Conservation (phyloP, 2,329 filamentous ascomycete genomes). For the Fusarium sp. region DNA sequence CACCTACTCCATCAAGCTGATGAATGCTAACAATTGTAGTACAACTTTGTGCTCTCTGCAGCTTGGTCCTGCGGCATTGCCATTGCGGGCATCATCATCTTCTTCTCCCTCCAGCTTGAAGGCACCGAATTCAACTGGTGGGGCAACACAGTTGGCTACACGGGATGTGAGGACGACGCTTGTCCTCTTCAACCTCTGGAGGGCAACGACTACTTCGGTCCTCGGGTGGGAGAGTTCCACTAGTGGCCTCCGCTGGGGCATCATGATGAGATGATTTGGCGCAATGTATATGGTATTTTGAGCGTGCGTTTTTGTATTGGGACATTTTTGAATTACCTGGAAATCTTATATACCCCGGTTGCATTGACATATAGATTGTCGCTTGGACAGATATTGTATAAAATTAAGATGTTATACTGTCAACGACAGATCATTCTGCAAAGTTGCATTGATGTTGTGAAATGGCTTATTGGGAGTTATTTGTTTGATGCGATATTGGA, state of each 20-base stretch:
- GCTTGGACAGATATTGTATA: slow-evolving; percentile 37
- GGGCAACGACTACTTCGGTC: slow-evolving; percentile 57
- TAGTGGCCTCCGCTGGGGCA: slow-evolving; percentile 11
- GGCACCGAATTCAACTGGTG: slow-evolving; percentile 61
- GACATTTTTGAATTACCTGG: slow-evolving; percentile 40
- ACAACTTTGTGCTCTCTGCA: slow-evolving; percentile 67
- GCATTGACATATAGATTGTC: slow-evolving; percentile 44
- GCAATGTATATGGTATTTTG: slow-evolving; percentile 42
- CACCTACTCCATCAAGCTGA: neutral
- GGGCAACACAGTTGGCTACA: slow-evolving; percentile 60
- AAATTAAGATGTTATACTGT: slow-evolving; percentile 16
- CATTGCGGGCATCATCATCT: slow-evolving; percentile 65
- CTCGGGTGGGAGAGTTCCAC: slow-evolving; percentile 56
- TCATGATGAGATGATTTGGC: slow-evolving; percentile 41
- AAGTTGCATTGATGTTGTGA: neutral
- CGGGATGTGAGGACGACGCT: slow-evolving; percentile 59
- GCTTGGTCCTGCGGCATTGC: slow-evolving; percentile 65
- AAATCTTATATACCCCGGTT: slow-evolving; percentile 47
- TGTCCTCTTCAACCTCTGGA: slow-evolving; percentile 55
- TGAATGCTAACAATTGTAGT: slow-evolving; percentile 50
- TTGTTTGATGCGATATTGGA: no score
- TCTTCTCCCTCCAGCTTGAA: slow-evolving; percentile 65
- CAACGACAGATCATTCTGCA: slow-evolving; percentile 7
- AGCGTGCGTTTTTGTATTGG: slow-evolving; percentile 46
- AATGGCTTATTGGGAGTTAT: no score